phyloP scores from a whole-genome alignment of 108 stramenopile genomes.

The Nannochloropsis oceanica region DNA sequence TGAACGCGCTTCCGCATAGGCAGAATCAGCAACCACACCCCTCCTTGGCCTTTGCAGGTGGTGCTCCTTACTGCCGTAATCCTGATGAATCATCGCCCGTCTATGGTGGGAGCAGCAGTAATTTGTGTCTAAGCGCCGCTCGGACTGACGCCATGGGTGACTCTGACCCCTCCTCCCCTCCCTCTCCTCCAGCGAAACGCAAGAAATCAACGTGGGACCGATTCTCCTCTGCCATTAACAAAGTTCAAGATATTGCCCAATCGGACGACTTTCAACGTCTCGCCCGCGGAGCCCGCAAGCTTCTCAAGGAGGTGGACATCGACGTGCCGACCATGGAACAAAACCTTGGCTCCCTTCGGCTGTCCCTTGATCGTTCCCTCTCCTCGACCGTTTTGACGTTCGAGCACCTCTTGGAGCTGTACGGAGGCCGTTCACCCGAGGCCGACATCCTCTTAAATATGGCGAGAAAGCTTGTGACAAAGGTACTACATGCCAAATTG shows the following conservation, averaged over 20 bases:
- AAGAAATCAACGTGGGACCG: background rate
- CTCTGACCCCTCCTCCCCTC: background rate
- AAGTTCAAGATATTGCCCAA: background rate
- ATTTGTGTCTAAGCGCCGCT: background rate
- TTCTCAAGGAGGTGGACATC: background rate
- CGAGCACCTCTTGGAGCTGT: background rate
- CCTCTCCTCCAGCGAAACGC: background rate
- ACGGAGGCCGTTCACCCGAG: background rate
- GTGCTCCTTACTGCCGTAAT: no score
- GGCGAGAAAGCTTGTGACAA: background rate
- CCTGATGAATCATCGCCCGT: no score
- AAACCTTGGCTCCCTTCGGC: background rate
- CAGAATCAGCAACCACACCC: no score
- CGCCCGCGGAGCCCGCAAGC: background rate
- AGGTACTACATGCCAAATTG: background rate
- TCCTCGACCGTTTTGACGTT: background rate
- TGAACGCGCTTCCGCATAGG: no score
- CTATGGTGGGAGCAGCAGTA: background rate
- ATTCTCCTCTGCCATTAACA: background rate
- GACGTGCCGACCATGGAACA: background rate
- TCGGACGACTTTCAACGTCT: background rate
- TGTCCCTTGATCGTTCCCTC: background rate
- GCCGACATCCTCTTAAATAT: background rate
- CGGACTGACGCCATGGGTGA: background rate
- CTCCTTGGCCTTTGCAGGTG: no score